These are phyloP conservation scores for Aspergillus wentii DNA, from an alignment of 495 filamentous ascomycete species.

Conservation along the genomic window DNA sequence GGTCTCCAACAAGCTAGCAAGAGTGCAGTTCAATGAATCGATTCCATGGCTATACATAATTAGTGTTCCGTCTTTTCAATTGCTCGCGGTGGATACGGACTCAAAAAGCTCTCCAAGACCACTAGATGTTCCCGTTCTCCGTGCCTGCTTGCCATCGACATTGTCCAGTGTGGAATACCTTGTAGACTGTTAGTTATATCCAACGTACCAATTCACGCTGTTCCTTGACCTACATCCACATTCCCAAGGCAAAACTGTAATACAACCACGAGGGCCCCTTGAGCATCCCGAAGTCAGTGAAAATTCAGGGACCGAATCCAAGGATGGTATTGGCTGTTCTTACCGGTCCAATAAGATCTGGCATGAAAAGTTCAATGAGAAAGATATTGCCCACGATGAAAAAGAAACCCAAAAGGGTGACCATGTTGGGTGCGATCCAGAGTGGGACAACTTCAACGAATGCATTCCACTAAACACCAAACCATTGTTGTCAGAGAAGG, in stretches of 20 bases:
- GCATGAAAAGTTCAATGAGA: slow-evolving; percentile 75
- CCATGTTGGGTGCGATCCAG: slow-evolving; percentile 97
- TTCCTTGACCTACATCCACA: slow-evolving; percentile 71
- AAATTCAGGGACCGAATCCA: background rate
- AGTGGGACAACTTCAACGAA: slow-evolving; percentile 88
- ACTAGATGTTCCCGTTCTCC: slow-evolving; percentile 91
- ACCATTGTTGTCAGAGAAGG: slow-evolving; percentile 8
- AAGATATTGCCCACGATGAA: slow-evolving; percentile 87
- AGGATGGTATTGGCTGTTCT: slow-evolving; percentile 26
- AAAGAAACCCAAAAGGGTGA: slow-evolving; percentile 91
- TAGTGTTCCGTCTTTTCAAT: slow-evolving; percentile 17
- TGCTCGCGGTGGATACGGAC: slow-evolving; percentile 33
- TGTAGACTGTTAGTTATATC: slow-evolving; percentile 6
- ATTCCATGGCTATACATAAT: slow-evolving; percentile 72
- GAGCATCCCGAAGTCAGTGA: slow-evolving; percentile 15
- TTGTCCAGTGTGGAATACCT: slow-evolving; percentile 98
- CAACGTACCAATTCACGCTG: background rate
- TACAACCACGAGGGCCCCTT: slow-evolving; percentile 89
- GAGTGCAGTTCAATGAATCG: slow-evolving; percentile 93
- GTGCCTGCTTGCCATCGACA: slow-evolving; percentile 94
- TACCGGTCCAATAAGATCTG: slow-evolving; percentile 89
- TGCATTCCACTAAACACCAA: slow-evolving; percentile 76
- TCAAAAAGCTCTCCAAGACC: slow-evolving; percentile 95
- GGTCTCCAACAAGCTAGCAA: slow-evolving; percentile 82
- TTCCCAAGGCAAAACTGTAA: slow-evolving; percentile 86